Conservation (phyloP, 2,329 filamentous ascomycete genomes). For the Amauroascus niger region DNA sequence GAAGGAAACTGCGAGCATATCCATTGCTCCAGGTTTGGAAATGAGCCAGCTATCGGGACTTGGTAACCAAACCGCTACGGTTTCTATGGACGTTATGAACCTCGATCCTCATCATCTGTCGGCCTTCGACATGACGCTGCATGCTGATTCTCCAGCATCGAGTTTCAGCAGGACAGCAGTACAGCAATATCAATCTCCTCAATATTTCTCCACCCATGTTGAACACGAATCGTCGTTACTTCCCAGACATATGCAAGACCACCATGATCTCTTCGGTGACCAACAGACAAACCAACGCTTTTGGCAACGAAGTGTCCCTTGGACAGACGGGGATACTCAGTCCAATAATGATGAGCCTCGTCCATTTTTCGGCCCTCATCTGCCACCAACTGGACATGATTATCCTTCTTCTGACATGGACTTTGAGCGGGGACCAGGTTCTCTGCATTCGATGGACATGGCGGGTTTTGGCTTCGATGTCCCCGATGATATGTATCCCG, state of each 20-base stretch:
- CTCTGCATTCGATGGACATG: conserved; percentile 39
- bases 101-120: conserved; percentile 26
- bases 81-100: conserved; percentile 12
- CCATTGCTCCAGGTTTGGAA: conserved; percentile 23
- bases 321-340: conserved; percentile 34
- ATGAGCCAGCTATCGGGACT: conserved; percentile 11
- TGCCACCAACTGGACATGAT: conserved; percentile 34
- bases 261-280: conserved; percentile 38
- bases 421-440: conserved; percentile 35
- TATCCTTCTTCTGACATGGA: conserved; percentile 39
- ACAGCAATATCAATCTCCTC: conserved; percentile 35
- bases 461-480: conserved; percentile 37
- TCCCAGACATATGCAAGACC: conserved; percentile 29
- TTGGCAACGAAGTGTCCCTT: conserved; percentile 35
- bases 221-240: conserved; percentile 22
- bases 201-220: conserved; percentile 33
- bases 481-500: conserved; percentile 31
- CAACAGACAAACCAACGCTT: conserved; percentile 38
- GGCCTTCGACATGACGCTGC: conserved; percentile 36
- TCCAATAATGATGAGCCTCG: conserved; percentile 37
- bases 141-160: conserved; percentile 36
- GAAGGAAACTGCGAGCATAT: conserved; percentile 12
- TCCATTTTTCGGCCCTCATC: conserved; percentile 37
- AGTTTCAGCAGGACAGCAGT: conserved; percentile 36
- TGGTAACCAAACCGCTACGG: conserved; percentile 28